Evolutionary conservation across 257 asterid genomes (phyloP), one percentile per base, ranked within the genome.

Genomic region (Plectranthus barbatus): DNA sequence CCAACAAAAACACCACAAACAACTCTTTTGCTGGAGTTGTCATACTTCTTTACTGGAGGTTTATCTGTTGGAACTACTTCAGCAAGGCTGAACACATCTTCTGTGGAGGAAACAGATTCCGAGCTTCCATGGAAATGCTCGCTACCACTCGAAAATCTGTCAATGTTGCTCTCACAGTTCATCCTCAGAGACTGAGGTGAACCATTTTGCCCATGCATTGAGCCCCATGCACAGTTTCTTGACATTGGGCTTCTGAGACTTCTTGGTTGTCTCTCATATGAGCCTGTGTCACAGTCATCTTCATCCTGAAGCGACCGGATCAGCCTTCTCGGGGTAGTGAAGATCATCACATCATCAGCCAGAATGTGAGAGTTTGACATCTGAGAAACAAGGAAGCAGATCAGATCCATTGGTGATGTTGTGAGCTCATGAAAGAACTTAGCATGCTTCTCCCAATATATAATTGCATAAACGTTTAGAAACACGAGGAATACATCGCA

Each of bases 301-400:
- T 66, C 61, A 71, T 90, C 97, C 77, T 90, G 97, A 70, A 93
- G 97, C 9, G 96, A 85, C 57, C 59, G 89, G 31, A 90, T 69
- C 56, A 93, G 95, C 74, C 76, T 87, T 72, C 97, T 84, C 42
- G 99, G 99, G 13, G 97, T 93, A 18, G 87, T 68, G 79, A 79
- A 90, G 66, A 90, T 87, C 77, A 76, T 87, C 73, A 84, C 78
- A 68, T 78, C 86, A 47, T 87, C 90, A 0, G 76, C 69, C 40
- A 68, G 79, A 29, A 86, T 74, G 73, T 63, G 79, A 42, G 95
- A 77, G 54, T 73, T 84, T 1, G 86, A 78, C 45, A 81, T 73
- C 97, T 93, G 93, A 66, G 84, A 75, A 76, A 42, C 72, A 78
- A 21, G 68, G 52, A 56, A 7, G 40, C 46, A 23, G n/a, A 41